Base-by-base conservation (phyloP, 306 rosid genomes). In the Cucurbita pepo region DNA sequence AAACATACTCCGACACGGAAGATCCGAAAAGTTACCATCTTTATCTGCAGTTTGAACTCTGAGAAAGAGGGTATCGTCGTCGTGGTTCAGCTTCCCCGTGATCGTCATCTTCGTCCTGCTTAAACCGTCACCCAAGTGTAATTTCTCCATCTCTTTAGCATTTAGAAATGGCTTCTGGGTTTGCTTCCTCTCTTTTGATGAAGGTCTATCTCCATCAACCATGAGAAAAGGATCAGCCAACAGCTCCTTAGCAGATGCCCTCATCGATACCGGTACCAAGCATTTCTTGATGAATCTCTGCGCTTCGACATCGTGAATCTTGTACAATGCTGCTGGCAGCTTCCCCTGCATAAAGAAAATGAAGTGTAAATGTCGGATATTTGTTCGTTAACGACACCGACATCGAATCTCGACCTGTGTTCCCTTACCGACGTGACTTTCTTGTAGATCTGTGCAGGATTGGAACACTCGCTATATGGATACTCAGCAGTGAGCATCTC, bases 381-480 rank as follows among this genome's bases (percentile, higher is more conserved):
- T 6, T 74, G 45, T 12, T 69, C 38, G 50, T 30, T 14, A 12
- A 40, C 45, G 40, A 37, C 70, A 22, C 66, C 25, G 45, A 52
- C 62, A 58, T 59, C 50, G 14, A 77, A 43, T 44, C 45, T n/a
- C 56, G 43, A 72, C 16, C 5, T 4, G 14, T 44, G 18, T 76
- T 71, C 77, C n/a, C 81, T 76, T 78, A 92, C 98, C 78, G 89
- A 82, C 65, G 98, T 88, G 70, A 92, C 98, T 88, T 90, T 92
- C 88, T 92, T 92, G 81, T 92, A 92, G 63, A 92, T 92, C 81
- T 92, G 97, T 41, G 95, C 96, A 30, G 97, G 95, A 77, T 90
- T 92, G 38, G 82, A 0, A 62, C 97, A 92, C 79, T 92, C 97
- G 72, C 88, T 79, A 41, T 90, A 90, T 1, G 97, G 97, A 43